phyloP scores from a whole-genome alignment of 768 basidiomycete species.

The Tylopilus sp. region DNA sequence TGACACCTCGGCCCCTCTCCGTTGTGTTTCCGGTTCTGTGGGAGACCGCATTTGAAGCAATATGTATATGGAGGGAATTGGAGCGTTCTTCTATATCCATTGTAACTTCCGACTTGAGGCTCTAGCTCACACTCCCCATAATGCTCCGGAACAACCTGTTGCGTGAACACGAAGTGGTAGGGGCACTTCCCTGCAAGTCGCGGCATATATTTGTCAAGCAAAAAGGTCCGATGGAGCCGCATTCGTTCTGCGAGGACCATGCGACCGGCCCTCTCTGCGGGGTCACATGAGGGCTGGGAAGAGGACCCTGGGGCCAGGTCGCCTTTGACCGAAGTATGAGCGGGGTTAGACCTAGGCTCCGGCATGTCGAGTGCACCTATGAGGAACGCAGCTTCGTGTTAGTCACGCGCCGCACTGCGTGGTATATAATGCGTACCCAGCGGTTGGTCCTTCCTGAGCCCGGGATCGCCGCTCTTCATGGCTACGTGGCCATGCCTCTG shows the following conservation, averaged over 20 bases:
- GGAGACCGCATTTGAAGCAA: neutral
- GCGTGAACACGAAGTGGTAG: constrained; percentile 1
- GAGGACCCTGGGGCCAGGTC: too few species aligned
- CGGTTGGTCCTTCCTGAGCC: too few species aligned
- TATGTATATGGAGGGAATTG: neutral
- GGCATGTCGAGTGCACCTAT: too few species aligned
- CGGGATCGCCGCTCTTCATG: too few species aligned
- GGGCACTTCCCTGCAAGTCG: constrained; percentile 1
- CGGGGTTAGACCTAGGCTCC: too few species aligned
- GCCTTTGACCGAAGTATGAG: too few species aligned
- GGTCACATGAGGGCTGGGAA: neutral
- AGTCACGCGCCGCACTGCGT: too few species aligned
- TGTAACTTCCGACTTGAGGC: neutral
- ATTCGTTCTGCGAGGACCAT: too few species aligned
- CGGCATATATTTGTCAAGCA: constrained; percentile 7
- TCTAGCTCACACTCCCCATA: neutral
- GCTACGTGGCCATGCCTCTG: too few species aligned
- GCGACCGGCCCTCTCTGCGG: too few species aligned
- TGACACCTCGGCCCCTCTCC: neutral
- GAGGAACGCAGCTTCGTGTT: too few species aligned
- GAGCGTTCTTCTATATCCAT: neutral
- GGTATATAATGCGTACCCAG: too few species aligned
- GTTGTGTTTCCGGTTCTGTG: neutral
- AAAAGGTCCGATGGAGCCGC: neutral
- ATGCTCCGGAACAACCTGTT: neutral